These are phyloP conservation scores for Neurospora cerealis DNA, from an alignment of 495 filamentous ascomycete species.

Conservation along the genomic window DNA sequence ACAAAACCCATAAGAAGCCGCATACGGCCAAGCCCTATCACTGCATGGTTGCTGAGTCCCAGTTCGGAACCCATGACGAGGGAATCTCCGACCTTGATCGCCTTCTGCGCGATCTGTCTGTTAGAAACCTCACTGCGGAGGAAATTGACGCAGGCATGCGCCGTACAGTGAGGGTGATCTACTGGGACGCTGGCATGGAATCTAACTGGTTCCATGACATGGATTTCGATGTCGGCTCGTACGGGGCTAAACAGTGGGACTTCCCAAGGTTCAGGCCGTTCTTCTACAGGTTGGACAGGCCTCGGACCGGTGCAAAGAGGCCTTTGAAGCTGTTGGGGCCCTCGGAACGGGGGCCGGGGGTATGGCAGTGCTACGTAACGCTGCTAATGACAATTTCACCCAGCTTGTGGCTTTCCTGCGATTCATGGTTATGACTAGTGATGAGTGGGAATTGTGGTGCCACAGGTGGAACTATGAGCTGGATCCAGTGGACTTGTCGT, in stretches of 20 bases:
- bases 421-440: neutral
- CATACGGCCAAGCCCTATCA: neutral
- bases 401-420: neutral
- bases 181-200: neutral
- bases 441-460: too few relatives aligned
- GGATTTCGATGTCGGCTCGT: neutral
- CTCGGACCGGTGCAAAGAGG: neutral
- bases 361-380: neutral
- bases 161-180: neutral
- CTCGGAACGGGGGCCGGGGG: neutral
- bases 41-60: neutral
- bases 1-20: neutral
- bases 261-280: neutral
- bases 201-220: neutral
- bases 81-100: neutral
- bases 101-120: neutral
- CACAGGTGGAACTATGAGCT: too few relatives aligned
- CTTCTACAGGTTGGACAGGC: neutral
- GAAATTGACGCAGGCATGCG: fast-evolving
- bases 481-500: neutral
- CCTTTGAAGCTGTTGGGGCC: neutral
- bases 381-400: neutral
- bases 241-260: neutral
- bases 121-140: neutral
- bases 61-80: neutral